Evolutionary conservation across 2,329 filamentous ascomycete genomes (phyloP), one percentile per base, ranked within the genome.

Genomic region (Colletotrichum theobromicola): DNA sequence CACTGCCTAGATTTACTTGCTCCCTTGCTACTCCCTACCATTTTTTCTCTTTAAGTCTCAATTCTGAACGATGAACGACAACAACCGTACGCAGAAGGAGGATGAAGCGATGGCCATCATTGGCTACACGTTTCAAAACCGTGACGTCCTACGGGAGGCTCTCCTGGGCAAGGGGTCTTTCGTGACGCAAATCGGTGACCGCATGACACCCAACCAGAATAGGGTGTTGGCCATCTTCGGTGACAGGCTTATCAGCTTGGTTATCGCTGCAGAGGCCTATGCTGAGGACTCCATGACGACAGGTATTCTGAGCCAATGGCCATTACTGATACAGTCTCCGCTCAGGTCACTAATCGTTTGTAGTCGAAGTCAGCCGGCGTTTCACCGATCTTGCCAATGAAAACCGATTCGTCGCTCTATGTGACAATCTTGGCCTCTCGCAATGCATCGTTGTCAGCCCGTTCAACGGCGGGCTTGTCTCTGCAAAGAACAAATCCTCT

Each of bases 71-170:
- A 46, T 46, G 42, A 1, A 1, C 10, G 42, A 46, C 42, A 0
- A 21, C 10, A 21, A 21, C 42, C 42, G 42, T 1, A 0, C 0
- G 42, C 42, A 46, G 5, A 46, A 21, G 42, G 42, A 21, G 42
- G 0, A 4, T n/a, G 42, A 21, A 0, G 42, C 0, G 42, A 46
- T 46, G 42, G 0, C 42, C 42, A 46, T 46, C 42, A 46, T 46
- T 1, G 42, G 0, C 42, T 46, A 46, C 10, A 0, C 0, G 0
- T 46, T 46, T 21, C 0, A 0, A 46, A 3, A 46, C 42, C 42
- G 42, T 0, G 42, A 46, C n/a, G 18, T n/a, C n/a, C n/a, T 63
- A 7, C 42, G 60, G 60, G 60, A 63, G 32, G 60, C 60, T 3
- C 32, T 63, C 3, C 60, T 42, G 13, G 60, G 34, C 13, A 24